Percentiles rank a stretch among this genome's conserved stretches.
These are phyloP conservation scores for Penicillium paradoxum DNA, from an alignment of 495 filamentous ascomycete species.

Conservation along the genomic window DNA sequence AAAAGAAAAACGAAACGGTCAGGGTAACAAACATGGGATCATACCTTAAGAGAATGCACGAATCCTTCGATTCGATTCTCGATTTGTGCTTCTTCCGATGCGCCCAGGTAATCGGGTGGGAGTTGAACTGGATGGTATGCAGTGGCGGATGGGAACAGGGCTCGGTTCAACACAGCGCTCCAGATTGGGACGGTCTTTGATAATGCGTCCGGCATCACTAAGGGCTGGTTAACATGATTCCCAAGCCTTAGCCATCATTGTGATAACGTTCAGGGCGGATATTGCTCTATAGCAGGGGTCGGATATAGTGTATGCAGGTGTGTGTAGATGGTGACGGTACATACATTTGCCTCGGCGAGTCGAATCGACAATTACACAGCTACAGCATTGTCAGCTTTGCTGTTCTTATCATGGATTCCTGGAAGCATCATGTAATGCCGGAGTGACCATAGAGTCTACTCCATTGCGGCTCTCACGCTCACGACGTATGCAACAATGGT, in stretches of 20 bases:
- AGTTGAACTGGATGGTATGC: slow-evolving; percentile 53
- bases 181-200: slow-evolving; percentile 93
- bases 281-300: too few relatives aligned
- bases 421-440: not conserved
- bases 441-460: not conserved
- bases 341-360: slow-evolving; percentile 82
- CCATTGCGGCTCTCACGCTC: not conserved
- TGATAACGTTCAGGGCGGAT: too few relatives aligned
- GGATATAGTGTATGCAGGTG: not conserved
- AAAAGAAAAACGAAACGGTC: too few relatives aligned
- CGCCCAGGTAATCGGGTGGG: slow-evolving; percentile 61
- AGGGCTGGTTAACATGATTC: not conserved
- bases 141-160: slow-evolving; percentile 61
- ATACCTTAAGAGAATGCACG: slow-evolving; percentile 53
- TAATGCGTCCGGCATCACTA: slow-evolving; percentile 86
- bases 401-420: not conserved
- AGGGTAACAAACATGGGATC: not conserved
- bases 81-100: slow-evolving; percentile 78
- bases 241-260: slow-evolving; percentile 7
- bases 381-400: slow-evolving; percentile 24
- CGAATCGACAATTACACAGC: slow-evolving; percentile 92
- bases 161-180: slow-evolving; percentile 76
- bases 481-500: not conserved
- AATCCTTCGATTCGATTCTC: slow-evolving; percentile 61
- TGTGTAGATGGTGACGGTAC: slow-evolving; percentile 17